Base-by-base conservation (phyloP, 2,329 filamentous ascomycete genomes). In the Dactylellina leptospora region DNA sequence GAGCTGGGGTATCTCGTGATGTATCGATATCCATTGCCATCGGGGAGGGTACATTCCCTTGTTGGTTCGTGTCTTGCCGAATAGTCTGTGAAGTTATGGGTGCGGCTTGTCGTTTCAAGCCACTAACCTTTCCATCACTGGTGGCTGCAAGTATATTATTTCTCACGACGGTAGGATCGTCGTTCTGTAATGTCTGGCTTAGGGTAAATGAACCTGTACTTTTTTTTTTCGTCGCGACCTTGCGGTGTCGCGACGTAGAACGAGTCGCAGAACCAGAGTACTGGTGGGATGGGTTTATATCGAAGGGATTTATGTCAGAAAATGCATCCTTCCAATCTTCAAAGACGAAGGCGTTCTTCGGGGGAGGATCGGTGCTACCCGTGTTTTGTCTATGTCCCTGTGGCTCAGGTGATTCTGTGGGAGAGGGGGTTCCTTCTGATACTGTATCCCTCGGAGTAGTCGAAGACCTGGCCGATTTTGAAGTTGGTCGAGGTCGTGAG, bases 11-110 rank as follows among this genome's bases (percentile, higher is more conserved):
- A 20, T 44, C 53, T 18, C 51, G 53, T 16, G 69, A 60, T 8
- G 69, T 66, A 25, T 73, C 69, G 27, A 73, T 64, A 56, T 73
- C 69, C 69, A 73, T 73, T 9, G 60, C 69, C 8, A 73, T 27
- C 8, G 66, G 69, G 0, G 69, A 73, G 13, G 69, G 69, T 16
- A 50, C 42, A 30, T 53, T 56, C 1, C 25, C 38, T 13, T 36
- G 44, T 25, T n/a, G 54, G 16, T n/a, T 22, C 4, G 25, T 27
- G 33, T 56, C 58, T 22, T 45, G 63, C 13, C n/a, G 66, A n/a
- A 27, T 20, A 45, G 40, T 18, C 4, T 18, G n/a, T 20, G 16
- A 8, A 45, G 40, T 20, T 4, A n/a, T 4, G 5, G 6, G 36
- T n/a, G n/a, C n/a, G n/a, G n/a, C n/a, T n/a, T n/a, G n/a, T n/a